Evolutionary conservation across 768 basidiomycete species (phyloP).

Genomic region (Leucocoprinus sp.): DNA sequence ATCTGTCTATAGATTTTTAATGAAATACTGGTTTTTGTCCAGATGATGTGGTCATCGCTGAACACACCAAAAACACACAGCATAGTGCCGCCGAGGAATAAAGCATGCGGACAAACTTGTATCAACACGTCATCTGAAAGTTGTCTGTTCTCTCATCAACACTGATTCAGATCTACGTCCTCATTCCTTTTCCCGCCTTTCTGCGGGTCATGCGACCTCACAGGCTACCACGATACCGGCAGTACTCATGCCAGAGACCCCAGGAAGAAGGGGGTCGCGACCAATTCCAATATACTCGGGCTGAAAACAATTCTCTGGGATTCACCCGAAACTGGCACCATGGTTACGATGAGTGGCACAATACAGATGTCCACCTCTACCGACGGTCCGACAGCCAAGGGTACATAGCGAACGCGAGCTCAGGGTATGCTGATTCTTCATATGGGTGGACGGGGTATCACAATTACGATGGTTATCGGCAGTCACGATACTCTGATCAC

Average conservation of each 20-base stretch:
- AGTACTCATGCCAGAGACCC: background rate
- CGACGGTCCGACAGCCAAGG: background rate
- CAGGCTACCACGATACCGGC: background rate
- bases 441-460: background rate
- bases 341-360: no score
- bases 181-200: background rate
- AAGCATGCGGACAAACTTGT: background rate
- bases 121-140: background rate
- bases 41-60: background rate
- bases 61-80: no score
- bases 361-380: background rate
- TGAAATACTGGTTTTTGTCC: no score
- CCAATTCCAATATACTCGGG: background rate
- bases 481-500: background rate
- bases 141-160: background rate
- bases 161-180: constrained; percentile 6
- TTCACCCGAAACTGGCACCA: no score
- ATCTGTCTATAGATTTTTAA: no score
- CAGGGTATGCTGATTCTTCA: background rate
- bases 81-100: no score
- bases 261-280: background rate
- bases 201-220: constrained; percentile 9
- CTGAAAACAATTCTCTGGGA: background rate
- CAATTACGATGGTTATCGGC: background rate
- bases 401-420: background rate